Percentiles rank a stretch among this genome's conserved stretches.
phyloP scores from a whole-genome alignment of 192 early-diverging fungal genomes.

The Neocallimastix lanati region DNA sequence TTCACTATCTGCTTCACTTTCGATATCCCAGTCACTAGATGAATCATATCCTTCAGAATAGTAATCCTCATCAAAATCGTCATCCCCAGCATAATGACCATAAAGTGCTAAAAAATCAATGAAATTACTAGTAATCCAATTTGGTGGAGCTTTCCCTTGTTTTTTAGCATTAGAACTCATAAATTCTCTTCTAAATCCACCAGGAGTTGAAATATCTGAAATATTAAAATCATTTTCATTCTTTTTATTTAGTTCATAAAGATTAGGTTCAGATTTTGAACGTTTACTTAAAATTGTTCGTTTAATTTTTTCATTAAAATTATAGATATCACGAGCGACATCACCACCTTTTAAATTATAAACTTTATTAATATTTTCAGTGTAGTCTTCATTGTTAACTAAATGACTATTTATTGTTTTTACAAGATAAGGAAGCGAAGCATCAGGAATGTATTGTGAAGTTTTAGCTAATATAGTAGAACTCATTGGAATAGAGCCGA shows the following conservation, averaged over 20 bases:
- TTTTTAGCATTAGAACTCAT: conserved; percentile 47
- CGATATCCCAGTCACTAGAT: no score
- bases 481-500: not conserved
- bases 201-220: conserved; percentile 51
- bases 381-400: not conserved
- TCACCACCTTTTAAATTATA: not conserved
- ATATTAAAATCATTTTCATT: conserved; percentile 20
- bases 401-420: not conserved
- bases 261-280: not conserved
- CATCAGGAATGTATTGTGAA: not conserved
- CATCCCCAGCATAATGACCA: conserved; percentile 86
- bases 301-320: not conserved
- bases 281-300: not conserved
- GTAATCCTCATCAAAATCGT: conserved; percentile 18
- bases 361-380: not conserved
- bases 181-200: conserved; percentile 78
- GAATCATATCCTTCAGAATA: no score
- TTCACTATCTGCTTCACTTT: no score
- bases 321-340: not conserved
- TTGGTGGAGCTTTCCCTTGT: conserved; percentile 41
- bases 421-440: not conserved
- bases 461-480: not conserved
- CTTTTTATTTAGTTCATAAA: not conserved
- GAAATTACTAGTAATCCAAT: conserved; percentile 74
- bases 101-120: conserved; percentile 84